Conservation (phyloP, 1,139 yeast species). For the Hyphopichia wangnamkhiaoensis region DNA sequence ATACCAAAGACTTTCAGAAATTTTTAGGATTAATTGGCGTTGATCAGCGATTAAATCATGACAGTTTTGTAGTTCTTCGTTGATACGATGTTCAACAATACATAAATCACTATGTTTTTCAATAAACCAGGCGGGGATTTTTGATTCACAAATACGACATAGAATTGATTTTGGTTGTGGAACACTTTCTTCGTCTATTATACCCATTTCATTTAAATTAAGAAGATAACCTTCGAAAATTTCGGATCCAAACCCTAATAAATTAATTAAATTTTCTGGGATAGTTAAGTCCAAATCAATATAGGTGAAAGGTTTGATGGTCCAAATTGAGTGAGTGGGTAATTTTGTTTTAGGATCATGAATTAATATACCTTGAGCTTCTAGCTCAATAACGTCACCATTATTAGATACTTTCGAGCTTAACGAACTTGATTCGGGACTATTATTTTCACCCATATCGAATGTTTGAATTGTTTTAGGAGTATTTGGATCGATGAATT, state of each 20-base stretch:
- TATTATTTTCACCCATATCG: not conserved
- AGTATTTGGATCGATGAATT: not conserved
- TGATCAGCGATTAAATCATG: conserved; percentile 84
- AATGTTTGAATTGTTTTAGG: not conserved
- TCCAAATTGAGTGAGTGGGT: conserved; percentile 94
- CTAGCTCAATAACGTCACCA: conserved; percentile 70
- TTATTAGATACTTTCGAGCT: conserved; percentile 49
- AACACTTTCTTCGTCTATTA: conserved; percentile 61
- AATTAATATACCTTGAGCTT: conserved; percentile 95
- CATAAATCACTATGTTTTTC: conserved; percentile 91
- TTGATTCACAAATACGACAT: conserved; percentile 89
- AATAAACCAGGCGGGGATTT: conserved; percentile 95
- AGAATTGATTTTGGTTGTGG: conserved; percentile 79
- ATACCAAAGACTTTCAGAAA: conserved; percentile 39
- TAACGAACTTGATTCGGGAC: conserved; percentile 15
- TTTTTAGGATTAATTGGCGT: conserved; percentile 48
- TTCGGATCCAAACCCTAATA: conserved; percentile 87
- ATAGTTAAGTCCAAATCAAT: conserved; percentile 63
- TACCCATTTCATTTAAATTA: conserved; percentile 58
- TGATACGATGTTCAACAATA: conserved; percentile 78
- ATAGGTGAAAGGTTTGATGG: conserved; percentile 74
- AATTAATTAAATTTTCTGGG: conserved; percentile 65
- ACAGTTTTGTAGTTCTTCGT: conserved; percentile 71
- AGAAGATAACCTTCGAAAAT: conserved; percentile 75
- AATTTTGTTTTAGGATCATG: conserved; percentile 57